Conservation (phyloP, 192 early-diverging fungal genomes). For the Lobosporangium transversale region DNA sequence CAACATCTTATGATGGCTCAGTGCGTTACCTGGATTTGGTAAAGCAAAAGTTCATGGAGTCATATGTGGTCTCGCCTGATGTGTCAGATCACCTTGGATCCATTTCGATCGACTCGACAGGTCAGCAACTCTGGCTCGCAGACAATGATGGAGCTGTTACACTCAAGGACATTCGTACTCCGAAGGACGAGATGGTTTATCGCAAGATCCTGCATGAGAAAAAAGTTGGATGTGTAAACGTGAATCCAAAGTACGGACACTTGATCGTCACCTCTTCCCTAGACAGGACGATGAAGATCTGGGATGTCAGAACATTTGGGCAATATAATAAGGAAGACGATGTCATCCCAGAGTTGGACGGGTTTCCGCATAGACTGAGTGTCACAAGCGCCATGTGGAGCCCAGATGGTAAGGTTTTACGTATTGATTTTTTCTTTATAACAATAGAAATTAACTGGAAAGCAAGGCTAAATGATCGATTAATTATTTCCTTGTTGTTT, state of each 20-base stretch:
- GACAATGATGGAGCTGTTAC: slow-evolving; percentile 63
- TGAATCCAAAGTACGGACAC: slow-evolving; percentile 61
- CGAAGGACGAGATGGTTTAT: slow-evolving; percentile 37
- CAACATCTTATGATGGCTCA: slow-evolving; percentile 69
- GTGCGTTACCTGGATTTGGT: slow-evolving; percentile 70
- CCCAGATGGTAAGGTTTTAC: slow-evolving; percentile 60
- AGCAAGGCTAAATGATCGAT: background rate
- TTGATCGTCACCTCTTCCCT: slow-evolving; percentile 60
- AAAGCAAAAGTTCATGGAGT: slow-evolving; percentile 58
- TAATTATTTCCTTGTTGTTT: background rate
- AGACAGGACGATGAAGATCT: slow-evolving; percentile 69
- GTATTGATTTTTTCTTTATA: too few species aligned
- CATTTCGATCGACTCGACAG: slow-evolving; percentile 54
- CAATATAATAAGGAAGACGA: slow-evolving; percentile 27
- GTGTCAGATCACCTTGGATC: slow-evolving; percentile 49
- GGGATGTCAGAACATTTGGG: slow-evolving; percentile 66
- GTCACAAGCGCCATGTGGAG: slow-evolving; percentile 76
- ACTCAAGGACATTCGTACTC: slow-evolving; percentile 61
- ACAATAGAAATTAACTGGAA: background rate
- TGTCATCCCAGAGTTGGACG: slow-evolving; percentile 35
- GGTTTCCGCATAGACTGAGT: slow-evolving; percentile 59
- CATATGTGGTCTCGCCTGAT: slow-evolving; percentile 54
- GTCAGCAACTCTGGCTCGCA: slow-evolving; percentile 62
- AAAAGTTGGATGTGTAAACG: slow-evolving; percentile 70
- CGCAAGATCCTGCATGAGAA: slow-evolving; percentile 57